Percentiles rank a stretch among this genome's conserved stretches.
phyloP scores from a whole-genome alignment of 352 stramenopile species.

The Globisporangium emineosum region DNA sequence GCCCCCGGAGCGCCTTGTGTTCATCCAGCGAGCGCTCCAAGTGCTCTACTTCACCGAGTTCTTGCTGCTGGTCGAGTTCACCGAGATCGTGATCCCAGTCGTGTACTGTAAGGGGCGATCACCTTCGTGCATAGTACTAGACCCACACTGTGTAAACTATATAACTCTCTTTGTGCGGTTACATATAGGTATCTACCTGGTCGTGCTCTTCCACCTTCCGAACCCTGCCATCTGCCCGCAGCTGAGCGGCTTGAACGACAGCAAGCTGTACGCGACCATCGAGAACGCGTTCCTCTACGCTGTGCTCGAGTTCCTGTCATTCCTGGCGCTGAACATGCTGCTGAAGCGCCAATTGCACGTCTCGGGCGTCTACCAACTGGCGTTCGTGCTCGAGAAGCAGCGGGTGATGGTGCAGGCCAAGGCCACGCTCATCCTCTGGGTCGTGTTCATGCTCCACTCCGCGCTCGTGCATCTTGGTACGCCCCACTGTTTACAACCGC shows the following conservation, averaged over 20 bases:
- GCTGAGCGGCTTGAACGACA: slow-evolving; percentile 10
- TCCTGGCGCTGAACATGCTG: slow-evolving; percentile 14
- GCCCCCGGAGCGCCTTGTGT: too few relatives aligned
- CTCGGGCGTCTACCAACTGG: slow-evolving; percentile 28
- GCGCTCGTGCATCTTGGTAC: too few relatives aligned
- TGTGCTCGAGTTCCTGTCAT: background rate
- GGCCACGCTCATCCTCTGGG: slow-evolving; percentile 43
- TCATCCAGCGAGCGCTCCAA: too few relatives aligned
- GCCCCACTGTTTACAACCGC: too few relatives aligned
- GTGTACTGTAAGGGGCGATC: too few relatives aligned
- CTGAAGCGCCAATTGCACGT: slow-evolving; percentile 23
- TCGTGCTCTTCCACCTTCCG: slow-evolving; percentile 28
- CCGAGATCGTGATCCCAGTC: too few relatives aligned
- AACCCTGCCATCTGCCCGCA: slow-evolving; percentile 36
- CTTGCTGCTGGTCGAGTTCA: too few relatives aligned
- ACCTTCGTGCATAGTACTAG: too few relatives aligned
- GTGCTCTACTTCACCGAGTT: too few relatives aligned
- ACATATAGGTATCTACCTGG: slow-evolving; percentile 18
- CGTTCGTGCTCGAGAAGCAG: slow-evolving; percentile 39
- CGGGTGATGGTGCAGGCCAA: slow-evolving; percentile 37
- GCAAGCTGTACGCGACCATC: slow-evolving; percentile 22
- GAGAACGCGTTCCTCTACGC: slow-evolving; percentile 1
- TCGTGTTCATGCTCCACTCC: slow-evolving; percentile 31
- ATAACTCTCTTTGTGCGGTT: too few relatives aligned
- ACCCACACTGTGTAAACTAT: too few relatives aligned